Conservation (phyloP, 495 filamentous ascomycete species). For the Xylaria flabelliformis region DNA sequence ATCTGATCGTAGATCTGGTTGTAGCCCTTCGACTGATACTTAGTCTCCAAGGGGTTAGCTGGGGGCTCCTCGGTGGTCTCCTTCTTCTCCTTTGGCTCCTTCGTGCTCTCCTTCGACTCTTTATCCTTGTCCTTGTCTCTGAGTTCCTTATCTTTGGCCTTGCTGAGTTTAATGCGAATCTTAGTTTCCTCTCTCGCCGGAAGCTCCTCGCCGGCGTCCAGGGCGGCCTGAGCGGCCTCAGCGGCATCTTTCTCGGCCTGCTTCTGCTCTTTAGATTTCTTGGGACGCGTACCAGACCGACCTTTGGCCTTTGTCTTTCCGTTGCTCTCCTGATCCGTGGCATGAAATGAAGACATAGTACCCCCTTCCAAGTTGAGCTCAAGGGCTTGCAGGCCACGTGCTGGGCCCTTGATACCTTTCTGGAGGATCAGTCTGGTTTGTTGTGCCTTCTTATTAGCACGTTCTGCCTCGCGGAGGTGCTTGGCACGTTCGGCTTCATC, state of each 20-base stretch:
- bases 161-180: conserved; percentile 62
- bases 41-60: conserved; percentile 51
- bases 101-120: conserved; percentile 49
- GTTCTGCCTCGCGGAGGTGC: conserved; percentile 78
- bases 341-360: conserved; percentile 84
- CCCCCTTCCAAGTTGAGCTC: conserved; percentile 87
- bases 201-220: conserved; percentile 82
- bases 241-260: conserved; percentile 93
- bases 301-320: conserved; percentile 68
- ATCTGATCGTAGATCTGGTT: conserved; percentile 99
- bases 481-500: conserved; percentile 81
- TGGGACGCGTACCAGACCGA: conserved; percentile 69
- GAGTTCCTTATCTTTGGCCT: conserved; percentile 54
- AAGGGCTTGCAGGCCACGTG: conserved; percentile 75
- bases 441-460: conserved; percentile 86
- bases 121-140: conserved; percentile 50
- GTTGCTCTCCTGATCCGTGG: conserved; percentile 64
- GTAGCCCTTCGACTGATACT: conserved; percentile 88
- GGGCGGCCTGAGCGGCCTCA: conserved; percentile 82
- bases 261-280: conserved; percentile 96
- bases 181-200: conserved; percentile 73
- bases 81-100: conserved; percentile 72
- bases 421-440: conserved; percentile 82
- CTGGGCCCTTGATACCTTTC: conserved; percentile 81
- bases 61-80: conserved; percentile 63